Conservation (phyloP, 306 rosid species). For the Lathyrus aphaca region DNA sequence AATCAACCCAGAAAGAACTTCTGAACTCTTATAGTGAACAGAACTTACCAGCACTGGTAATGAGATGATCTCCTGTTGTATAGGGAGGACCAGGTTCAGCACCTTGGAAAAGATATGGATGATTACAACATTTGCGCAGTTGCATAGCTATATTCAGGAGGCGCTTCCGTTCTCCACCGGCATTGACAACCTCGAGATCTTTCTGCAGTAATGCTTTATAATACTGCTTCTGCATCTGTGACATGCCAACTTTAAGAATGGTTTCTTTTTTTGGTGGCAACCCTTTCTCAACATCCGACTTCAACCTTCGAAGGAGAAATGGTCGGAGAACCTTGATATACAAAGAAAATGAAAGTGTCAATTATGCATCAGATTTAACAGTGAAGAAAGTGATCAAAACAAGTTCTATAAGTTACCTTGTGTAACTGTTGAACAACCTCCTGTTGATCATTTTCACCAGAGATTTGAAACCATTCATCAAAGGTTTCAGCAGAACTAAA, state of each 20-base stretch:
- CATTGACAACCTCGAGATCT: constrained; percentile 99
- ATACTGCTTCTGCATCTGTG: constrained; percentile 96
- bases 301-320: constrained; percentile 94
- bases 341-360: constrained; percentile 34
- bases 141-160: constrained; percentile 99
- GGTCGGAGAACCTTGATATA: constrained; percentile 90
- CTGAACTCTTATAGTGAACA: constrained; percentile 20
- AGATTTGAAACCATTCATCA: constrained; percentile 99
- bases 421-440: constrained; percentile 99
- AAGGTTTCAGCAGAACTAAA: constrained; percentile 98
- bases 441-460: constrained; percentile 98
- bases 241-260: constrained; percentile 98
- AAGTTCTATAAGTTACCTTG: constrained; percentile 59
- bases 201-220: constrained; percentile 92
- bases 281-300: constrained; percentile 99
- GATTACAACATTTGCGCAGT: constrained; percentile 97
- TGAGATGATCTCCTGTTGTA: constrained; percentile 95
- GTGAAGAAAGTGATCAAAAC: constrained; percentile 27
- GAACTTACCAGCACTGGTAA: constrained; percentile 81
- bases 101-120: constrained; percentile 98
- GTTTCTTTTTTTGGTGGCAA: constrained; percentile 98
- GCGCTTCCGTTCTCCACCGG: constrained; percentile 98
- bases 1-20: constrained; percentile 26
- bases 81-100: constrained; percentile 99
- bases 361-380: constrained; percentile 16